Conservation (phyloP, 108 stramenopile species). For the Discostella pseudostelligera region DNA sequence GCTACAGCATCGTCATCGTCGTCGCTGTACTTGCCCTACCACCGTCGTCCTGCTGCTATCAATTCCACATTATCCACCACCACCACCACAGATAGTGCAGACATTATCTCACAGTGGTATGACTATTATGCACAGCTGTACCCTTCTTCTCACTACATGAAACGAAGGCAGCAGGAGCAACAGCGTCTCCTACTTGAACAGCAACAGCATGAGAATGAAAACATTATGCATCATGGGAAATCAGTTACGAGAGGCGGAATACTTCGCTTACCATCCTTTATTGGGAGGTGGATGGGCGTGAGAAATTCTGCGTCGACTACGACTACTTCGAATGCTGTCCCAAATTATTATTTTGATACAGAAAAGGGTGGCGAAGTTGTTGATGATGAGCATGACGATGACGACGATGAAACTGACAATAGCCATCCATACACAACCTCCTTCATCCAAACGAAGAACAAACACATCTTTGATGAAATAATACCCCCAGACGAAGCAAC, state of each 20-base stretch:
- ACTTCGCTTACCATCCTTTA: too few relatives aligned
- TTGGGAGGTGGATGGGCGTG: too few relatives aligned
- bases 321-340: neutral
- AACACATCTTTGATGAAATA: too few relatives aligned
- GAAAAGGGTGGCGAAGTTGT: neutral
- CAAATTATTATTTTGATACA: too few relatives aligned
- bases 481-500: conserved; percentile 14
- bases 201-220: neutral
- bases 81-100: neutral
- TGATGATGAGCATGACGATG: neutral
- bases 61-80: too few relatives aligned
- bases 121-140: conserved; percentile 30
- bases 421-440: conserved; percentile 8
- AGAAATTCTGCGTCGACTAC: too few relatives aligned
- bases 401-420: conserved; percentile 7
- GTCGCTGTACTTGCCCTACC: neutral
- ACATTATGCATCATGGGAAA: neutral
- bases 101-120: conserved; percentile 31
- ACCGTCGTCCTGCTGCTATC: neutral
- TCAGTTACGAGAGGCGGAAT: too few relatives aligned
- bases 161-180: conserved; percentile 10
- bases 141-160: conserved; percentile 26
- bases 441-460: neutral
- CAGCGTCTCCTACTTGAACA: neutral
- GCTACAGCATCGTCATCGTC: neutral